These are phyloP conservation scores for Linnemannia hyalina DNA, from an alignment of 192 early-diverging fungal genomes.

Conservation along the genomic window DNA sequence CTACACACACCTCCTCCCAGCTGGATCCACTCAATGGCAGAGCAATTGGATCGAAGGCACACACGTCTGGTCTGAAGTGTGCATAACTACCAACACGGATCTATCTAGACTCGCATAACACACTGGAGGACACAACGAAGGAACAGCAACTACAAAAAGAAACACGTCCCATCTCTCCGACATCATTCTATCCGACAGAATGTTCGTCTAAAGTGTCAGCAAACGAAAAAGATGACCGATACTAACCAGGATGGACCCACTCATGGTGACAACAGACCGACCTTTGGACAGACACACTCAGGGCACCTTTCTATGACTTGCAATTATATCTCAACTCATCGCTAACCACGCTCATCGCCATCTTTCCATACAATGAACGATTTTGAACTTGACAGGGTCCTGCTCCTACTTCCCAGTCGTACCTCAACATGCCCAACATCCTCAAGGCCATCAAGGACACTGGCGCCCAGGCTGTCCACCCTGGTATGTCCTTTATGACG, in stretches of 20 bases:
- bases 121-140: neutral
- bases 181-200: neutral
- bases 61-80: neutral
- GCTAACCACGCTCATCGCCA: neutral
- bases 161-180: conserved; percentile 1
- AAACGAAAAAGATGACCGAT: conserved; percentile 2
- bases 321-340: neutral
- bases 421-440: conserved; percentile 86
- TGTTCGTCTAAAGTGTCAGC: conserved; percentile 43
- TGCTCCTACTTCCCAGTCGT: conserved; percentile 82
- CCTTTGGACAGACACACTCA: neutral
- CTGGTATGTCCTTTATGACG: conserved; percentile 58
- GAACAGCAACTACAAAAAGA: neutral
- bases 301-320: neutral
- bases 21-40: neutral
- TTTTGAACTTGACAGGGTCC: conserved; percentile 66
- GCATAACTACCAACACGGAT: neutral
- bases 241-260: neutral
- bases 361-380: neutral
- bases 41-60: neutral
- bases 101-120: neutral
- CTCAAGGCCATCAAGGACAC: conserved; percentile 79
- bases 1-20: neutral
- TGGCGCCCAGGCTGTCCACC: conserved; percentile 94
- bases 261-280: neutral